phyloP scores from a whole-genome alignment of 192 early-diverging fungal genomes.

The Coemansia sp. region DNA sequence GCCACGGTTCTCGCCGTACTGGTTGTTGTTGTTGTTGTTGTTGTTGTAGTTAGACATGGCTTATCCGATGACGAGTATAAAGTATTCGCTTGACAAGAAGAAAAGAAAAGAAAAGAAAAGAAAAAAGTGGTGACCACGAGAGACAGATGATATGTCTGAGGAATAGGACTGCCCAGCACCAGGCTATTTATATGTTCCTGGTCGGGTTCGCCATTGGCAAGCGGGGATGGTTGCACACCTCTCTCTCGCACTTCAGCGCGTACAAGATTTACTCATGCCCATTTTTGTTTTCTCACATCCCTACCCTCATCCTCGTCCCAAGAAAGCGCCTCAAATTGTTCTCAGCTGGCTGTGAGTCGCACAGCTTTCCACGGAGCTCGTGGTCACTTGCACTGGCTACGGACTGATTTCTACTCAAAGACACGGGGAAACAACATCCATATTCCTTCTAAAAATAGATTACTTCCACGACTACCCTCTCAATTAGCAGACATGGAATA shows the following conservation, averaged over 20 bases:
- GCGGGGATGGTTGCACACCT: neutral
- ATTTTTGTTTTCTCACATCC: neutral
- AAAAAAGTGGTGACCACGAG: neutral
- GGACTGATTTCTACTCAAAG: conserved; percentile 5
- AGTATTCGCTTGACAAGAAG: neutral
- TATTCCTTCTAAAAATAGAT: neutral
- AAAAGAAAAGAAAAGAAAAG: neutral
- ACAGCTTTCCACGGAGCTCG: neutral
- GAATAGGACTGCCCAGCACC: neutral
- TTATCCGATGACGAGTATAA: neutral
- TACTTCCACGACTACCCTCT: no score
- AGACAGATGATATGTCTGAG: neutral
- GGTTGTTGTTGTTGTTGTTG: conserved; percentile 14
- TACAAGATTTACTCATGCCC: neutral
- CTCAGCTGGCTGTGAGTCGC: neutral
- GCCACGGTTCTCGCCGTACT: conserved; percentile 10
- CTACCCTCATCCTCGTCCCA: neutral
- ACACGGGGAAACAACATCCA: neutral
- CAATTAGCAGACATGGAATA: no score
- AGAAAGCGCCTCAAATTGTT: neutral
- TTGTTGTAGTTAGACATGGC: conserved; percentile 15
- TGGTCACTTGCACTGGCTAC: neutral
- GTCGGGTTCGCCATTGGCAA: neutral
- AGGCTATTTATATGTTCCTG: conserved; percentile 10
- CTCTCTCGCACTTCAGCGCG: neutral